Conservation (phyloP, 2,329 filamentous ascomycete species). For the Botrytis aclada region DNA sequence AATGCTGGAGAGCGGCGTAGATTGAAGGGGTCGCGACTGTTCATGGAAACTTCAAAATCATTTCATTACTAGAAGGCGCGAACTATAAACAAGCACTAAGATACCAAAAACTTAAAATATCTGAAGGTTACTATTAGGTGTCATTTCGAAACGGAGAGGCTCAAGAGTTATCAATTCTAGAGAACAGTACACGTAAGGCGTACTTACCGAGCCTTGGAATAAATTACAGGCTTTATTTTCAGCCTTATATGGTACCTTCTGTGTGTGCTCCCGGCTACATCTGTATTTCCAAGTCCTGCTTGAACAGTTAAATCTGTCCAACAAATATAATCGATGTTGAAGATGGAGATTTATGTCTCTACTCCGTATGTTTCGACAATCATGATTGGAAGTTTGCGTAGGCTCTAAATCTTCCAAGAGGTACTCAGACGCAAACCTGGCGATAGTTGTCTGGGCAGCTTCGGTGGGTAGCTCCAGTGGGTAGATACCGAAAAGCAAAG, state of each 20-base stretch:
- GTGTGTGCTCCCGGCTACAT: not conserved
- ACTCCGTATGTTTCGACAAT: not conserved
- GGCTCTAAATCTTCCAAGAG: not conserved
- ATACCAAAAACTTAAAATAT: not conserved
- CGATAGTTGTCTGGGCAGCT: not conserved
- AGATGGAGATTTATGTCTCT: not conserved
- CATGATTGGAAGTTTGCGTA: not conserved
- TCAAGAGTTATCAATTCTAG: not conserved
- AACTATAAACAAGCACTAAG: conserved; percentile 21
- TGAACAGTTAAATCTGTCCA: not conserved
- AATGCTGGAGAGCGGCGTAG: conserved; percentile 45
- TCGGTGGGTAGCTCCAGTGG: not conserved
- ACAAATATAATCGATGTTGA: not conserved
- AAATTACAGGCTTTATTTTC: conserved; percentile 7
- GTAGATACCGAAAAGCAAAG: not conserved
- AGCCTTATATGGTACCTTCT: not conserved
- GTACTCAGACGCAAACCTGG: not conserved
- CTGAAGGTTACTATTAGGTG: not conserved
- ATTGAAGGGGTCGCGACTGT: conserved; percentile 40
- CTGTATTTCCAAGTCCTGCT: not conserved
- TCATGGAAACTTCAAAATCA: conserved; percentile 36
- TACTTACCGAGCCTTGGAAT: conserved; percentile 12
- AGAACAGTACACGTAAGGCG: conserved; percentile 16
- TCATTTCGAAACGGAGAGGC: not conserved
- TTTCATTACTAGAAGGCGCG: conserved; percentile 28